These are phyloP conservation scores for Colletotrichum sp. DNA, from an alignment of 2,329 filamentous ascomycete genomes.

Conservation along the genomic window DNA sequence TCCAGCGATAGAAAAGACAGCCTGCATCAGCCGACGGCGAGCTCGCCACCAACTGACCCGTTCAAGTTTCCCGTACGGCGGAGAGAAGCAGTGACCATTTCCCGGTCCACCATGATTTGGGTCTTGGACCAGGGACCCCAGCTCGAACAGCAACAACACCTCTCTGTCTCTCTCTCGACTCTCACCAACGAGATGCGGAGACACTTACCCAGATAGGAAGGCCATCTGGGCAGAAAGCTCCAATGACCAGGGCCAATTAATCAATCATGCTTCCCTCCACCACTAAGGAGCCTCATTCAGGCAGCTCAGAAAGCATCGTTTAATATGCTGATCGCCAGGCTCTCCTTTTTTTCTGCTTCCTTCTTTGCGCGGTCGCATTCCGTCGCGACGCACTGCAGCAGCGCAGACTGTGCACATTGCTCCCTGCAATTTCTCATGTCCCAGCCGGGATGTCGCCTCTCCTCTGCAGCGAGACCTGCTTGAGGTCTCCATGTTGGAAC, in stretches of 20 bases:
- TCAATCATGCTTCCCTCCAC: not conserved
- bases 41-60: not conserved
- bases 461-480: not conserved
- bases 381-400: not conserved
- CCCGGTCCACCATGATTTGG: not conserved
- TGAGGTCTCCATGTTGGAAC: not conserved
- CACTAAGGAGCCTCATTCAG: slow-evolving; percentile 11
- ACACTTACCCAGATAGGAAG: slow-evolving; percentile 11
- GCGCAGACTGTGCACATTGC: not conserved
- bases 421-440: slow-evolving; percentile 12
- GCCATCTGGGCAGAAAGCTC: not conserved
- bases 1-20: not conserved
- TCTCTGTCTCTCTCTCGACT: not conserved
- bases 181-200: slow-evolving; percentile 10
- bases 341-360: not conserved
- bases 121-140: not conserved
- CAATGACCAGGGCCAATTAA: not conserved
- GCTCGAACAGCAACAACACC: not conserved
- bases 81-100: not conserved
- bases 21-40: not conserved
- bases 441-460: not conserved
- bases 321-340: not conserved
- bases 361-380: not conserved
- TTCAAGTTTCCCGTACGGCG: not conserved
- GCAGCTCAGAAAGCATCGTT: slow-evolving; percentile 7